phyloP scores from a whole-genome alignment of 2,329 filamentous ascomycete species.

The Pseudophaeomoniella oleicola region DNA sequence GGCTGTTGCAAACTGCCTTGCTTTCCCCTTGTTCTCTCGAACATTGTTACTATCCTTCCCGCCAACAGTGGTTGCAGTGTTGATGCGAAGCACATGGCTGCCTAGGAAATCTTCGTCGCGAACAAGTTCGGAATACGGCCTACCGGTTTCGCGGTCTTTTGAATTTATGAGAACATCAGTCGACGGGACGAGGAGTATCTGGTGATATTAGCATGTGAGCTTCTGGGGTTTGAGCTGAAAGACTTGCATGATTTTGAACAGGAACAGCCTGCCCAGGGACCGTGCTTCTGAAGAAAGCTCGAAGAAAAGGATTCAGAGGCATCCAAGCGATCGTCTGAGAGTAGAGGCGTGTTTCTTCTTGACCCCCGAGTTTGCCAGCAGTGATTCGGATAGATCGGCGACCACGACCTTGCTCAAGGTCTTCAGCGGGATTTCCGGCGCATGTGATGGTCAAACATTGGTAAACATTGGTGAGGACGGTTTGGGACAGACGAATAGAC shows the following conservation, averaged over 20 bases:
- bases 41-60: constrained; percentile 48
- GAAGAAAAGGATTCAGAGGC: constrained; percentile 97
- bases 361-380: no score
- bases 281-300: constrained; percentile 96
- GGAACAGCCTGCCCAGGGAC: constrained; percentile 83
- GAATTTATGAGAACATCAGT: constrained; percentile 82
- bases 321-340: constrained; percentile 54
- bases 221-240: no score
- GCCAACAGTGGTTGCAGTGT: constrained; percentile 33
- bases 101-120: constrained; percentile 86
- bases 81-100: constrained; percentile 88
- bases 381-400: no score
- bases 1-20: constrained; percentile 82
- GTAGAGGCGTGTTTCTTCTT: no score
- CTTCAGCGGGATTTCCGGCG: neutral
- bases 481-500: no score
- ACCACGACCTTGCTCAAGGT: no score
- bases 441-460: neutral
- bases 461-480: no score
- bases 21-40: constrained; percentile 79
- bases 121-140: constrained; percentile 63
- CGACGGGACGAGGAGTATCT: constrained; percentile 80
- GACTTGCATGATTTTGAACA: constrained; percentile 63
- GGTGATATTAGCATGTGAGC: no score
- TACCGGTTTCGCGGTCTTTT: constrained; percentile 74